Evolutionary conservation across 495 filamentous ascomycete species (phyloP), one percentile per base, ranked within the genome.

Genomic region (Penicillium subrubescens): DNA sequence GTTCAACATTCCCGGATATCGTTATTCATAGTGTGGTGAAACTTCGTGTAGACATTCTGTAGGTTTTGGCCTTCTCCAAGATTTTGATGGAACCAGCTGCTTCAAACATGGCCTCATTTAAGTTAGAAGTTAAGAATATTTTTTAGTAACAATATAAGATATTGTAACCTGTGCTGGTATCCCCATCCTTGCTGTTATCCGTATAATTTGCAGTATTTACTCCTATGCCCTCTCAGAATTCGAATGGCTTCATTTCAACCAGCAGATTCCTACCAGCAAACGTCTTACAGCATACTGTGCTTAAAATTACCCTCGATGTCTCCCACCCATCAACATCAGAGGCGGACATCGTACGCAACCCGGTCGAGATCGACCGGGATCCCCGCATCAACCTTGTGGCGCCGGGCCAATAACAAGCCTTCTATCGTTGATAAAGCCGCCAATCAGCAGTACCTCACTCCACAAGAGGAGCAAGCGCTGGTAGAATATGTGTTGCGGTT

Each of bases 371-470:
- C 52, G 51, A 56, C 50, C 37, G 60, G 60, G 51, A 62, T 57
- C 25, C 60, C 50, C 23, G 60, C 60, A 29, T 62, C 60, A 23
- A 62, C 52, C 60, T 57, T 63, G 54, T 52, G 54, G 53, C 54
- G 54, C 3, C 53, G 41, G 29, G 54, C 61, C 54, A 63, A 63
- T 58, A 52, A 58, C 29, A 63, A 57, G 53, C 61, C 61, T 35
- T 63, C 61, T 37, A 50, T 63, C 19, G 54, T 41, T 15, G 43
- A 63, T 63, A 63, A 63, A 63, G 61, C 61, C 61, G 21, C 61
- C 54, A 63, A 63, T 58, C 61, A 63, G 61, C 61, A 63, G 53
- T 58, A 63, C 35, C 41, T 51, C 31, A 63, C 61, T 19, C 61
- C 53, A 25, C 54, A 52, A 58, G 61, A 58, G 54, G 61, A 63